Percentiles rank a stretch among this genome's conserved stretches.
Conservation (phyloP, 805 yeast genomes). For the Deakozyma indianensis region DNA sequence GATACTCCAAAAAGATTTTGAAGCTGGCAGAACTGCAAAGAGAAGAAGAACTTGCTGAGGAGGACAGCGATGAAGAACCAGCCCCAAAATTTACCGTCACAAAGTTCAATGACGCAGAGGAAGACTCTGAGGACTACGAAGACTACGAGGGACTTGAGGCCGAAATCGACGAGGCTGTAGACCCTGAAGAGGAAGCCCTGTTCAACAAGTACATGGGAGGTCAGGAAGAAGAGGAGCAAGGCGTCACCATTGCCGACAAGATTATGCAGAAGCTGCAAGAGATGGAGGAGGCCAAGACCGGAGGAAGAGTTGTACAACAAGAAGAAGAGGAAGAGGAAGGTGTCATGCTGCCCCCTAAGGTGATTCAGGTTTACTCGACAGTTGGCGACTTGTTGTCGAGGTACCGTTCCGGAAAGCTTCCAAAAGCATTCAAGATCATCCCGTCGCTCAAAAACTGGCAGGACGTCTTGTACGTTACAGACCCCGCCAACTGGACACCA, state of each 20-base stretch:
- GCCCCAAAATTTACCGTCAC: conserved; percentile 18
- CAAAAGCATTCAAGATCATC: conserved; percentile 89
- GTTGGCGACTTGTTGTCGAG: conserved; percentile 78
- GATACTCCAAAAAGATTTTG: conserved; percentile 69
- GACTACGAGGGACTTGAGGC: conserved; percentile 34
- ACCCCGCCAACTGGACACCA: conserved; percentile 90
- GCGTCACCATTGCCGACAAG: conserved; percentile 60
- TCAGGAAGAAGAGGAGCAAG: conserved; percentile 9
- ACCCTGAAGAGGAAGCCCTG: conserved; percentile 70
- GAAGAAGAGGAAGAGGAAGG: conserved; percentile 33
- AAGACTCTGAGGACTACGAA: conserved; percentile 28
- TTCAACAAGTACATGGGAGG: conserved; percentile 50
- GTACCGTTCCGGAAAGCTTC: conserved; percentile 91
- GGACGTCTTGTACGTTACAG: conserved; percentile 81
- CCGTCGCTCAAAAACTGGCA: conserved; percentile 94
- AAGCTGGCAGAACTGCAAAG: conserved; percentile 84
- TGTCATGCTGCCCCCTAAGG: conserved; percentile 88
- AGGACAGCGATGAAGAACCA: conserved; percentile 21
- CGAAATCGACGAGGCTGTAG: conserved; percentile 50
- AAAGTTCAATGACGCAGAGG: conserved; percentile 29
- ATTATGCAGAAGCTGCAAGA: conserved; percentile 82
- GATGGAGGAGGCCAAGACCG: conserved; percentile 21
- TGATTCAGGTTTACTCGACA: conserved; percentile 84
- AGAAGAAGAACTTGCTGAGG: conserved; percentile 67
- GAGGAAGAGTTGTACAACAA: conserved; percentile 25